phyloP scores from a whole-genome alignment of 2,329 filamentous ascomycete species.

The Hymenoscyphus albidus region DNA sequence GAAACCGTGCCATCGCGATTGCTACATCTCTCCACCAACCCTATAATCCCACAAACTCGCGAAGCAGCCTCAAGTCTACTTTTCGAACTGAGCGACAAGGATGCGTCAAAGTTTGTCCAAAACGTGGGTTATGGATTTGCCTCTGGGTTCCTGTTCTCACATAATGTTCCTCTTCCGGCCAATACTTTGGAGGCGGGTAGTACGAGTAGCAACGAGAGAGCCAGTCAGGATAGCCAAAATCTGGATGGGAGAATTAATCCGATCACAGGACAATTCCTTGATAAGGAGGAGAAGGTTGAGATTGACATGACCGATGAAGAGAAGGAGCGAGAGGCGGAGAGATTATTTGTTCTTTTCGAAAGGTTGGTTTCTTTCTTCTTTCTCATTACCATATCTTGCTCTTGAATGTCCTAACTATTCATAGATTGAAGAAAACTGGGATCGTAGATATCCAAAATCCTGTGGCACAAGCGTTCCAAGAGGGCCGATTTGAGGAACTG shows the following conservation, averaged over 20 bases:
- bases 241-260: slow-evolving; percentile 32
- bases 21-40: slow-evolving; percentile 71
- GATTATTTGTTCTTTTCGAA: slow-evolving; percentile 34
- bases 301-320: slow-evolving; percentile 86
- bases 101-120: slow-evolving; percentile 74
- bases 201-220: slow-evolving; percentile 21
- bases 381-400: neutral
- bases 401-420: slow-evolving; percentile 11
- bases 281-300: slow-evolving; percentile 38
- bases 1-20: slow-evolving; percentile 71
- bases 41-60: slow-evolving; percentile 66
- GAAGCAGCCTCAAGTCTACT: slow-evolving; percentile 73
- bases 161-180: slow-evolving; percentile 73
- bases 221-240: slow-evolving; percentile 23
- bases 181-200: slow-evolving; percentile 56
- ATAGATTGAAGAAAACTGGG: slow-evolving; percentile 32
- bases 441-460: slow-evolving; percentile 33
- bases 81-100: slow-evolving; percentile 80
- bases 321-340: slow-evolving; percentile 69
- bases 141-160: slow-evolving; percentile 81
- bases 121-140: slow-evolving; percentile 96
- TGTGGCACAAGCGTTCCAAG: slow-evolving; percentile 26
- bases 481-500: slow-evolving; percentile 32
- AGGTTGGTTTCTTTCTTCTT: slow-evolving; percentile 22
- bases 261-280: slow-evolving; percentile 32